phyloP scores from a whole-genome alignment of 116 monocot species.

The Phalaenopsis hybrid region DNA sequence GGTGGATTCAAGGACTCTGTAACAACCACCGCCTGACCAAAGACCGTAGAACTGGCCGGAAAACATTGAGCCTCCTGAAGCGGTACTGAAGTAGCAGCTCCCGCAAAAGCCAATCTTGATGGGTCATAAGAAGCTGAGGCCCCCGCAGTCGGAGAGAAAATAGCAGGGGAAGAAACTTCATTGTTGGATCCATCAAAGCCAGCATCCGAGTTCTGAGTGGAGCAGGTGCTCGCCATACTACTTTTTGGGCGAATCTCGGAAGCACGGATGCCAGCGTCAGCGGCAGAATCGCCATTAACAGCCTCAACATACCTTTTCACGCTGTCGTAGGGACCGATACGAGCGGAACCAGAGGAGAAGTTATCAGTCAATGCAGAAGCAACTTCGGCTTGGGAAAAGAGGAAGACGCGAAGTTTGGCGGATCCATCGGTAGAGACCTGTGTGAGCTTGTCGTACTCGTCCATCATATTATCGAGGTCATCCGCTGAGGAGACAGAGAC shows the following conservation, averaged over 20 bases:
- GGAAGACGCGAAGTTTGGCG: conserved; percentile 64
- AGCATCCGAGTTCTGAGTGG: conserved; percentile 6
- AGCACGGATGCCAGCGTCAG: not conserved
- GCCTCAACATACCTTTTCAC: conserved; percentile 29
- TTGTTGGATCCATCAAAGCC: not conserved
- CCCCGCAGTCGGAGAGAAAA: conserved; percentile 10
- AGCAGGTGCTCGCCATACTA: conserved; percentile 20
- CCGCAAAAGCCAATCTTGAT: conserved; percentile 12
- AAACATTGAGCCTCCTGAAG: not conserved
- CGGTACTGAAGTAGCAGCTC: not conserved
- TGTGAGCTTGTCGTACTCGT: conserved; percentile 72
- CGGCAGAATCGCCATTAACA: conserved; percentile 17
- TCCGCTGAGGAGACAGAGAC: conserved; percentile 73
- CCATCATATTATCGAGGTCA: conserved; percentile 95
- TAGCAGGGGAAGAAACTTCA: not conserved
- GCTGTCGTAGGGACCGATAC: conserved; percentile 5
- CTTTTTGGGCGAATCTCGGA: conserved; percentile 15
- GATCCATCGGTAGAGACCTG: conserved; percentile 21
- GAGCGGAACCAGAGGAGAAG: not conserved
- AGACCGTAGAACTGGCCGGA: not conserved
- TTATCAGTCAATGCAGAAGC: not conserved
- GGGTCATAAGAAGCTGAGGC: conserved; percentile 16
- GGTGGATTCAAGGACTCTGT: not conserved
- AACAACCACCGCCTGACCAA: not conserved
- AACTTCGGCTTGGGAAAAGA: conserved; percentile 30